A percentile compares a stretch with the other conserved stretches of the same genome.
Conservation (phyloP, 345 rosid species). For the Jatropha curcas region DNA sequence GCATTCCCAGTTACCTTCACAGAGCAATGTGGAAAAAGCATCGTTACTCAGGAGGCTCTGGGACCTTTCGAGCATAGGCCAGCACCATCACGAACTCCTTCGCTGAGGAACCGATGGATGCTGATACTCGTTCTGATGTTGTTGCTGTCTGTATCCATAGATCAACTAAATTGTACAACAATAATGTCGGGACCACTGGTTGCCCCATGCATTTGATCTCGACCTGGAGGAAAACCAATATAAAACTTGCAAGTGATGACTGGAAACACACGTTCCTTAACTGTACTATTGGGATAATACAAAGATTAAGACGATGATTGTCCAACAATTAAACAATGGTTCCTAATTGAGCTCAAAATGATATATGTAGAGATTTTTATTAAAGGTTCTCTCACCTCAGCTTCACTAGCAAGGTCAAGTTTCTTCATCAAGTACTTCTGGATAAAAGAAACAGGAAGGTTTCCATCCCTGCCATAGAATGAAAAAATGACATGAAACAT, state of each 20-base stretch:
- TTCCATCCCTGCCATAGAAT: slow-evolving; percentile 28
- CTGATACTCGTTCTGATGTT: slow-evolving; percentile 17
- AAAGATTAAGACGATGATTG: too few species aligned
- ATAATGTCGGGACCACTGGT: slow-evolving; percentile 26
- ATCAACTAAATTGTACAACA: slow-evolving; percentile 27
- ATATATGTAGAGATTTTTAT: too few species aligned
- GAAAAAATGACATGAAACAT: slow-evolving; percentile 14
- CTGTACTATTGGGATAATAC: too few species aligned
- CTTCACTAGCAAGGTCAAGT: slow-evolving; percentile 31
- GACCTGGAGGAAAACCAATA: slow-evolving; percentile 19
- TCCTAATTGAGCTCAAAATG: neutral
- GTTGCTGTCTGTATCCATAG: slow-evolving; percentile 24
- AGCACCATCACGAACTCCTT: slow-evolving; percentile 37
- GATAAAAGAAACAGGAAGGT: slow-evolving; percentile 29
- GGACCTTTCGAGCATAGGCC: slow-evolving; percentile 30
- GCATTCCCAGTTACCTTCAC: slow-evolving; percentile 16
- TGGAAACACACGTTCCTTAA: neutral
- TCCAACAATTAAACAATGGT: too few species aligned
- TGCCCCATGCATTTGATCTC: slow-evolving; percentile 36
- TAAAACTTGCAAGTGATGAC: neutral
- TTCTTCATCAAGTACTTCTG: slow-evolving; percentile 38
- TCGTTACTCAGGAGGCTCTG: slow-evolving; percentile 18
- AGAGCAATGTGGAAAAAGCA: neutral
- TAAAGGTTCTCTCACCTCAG: slow-evolving; percentile 21
- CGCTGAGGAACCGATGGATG: slow-evolving; percentile 30